Percentiles rank a stretch among this genome's conserved stretches.
Conservation (phyloP, 2,329 filamentous ascomycete genomes). For the Botryotinia convoluta region DNA sequence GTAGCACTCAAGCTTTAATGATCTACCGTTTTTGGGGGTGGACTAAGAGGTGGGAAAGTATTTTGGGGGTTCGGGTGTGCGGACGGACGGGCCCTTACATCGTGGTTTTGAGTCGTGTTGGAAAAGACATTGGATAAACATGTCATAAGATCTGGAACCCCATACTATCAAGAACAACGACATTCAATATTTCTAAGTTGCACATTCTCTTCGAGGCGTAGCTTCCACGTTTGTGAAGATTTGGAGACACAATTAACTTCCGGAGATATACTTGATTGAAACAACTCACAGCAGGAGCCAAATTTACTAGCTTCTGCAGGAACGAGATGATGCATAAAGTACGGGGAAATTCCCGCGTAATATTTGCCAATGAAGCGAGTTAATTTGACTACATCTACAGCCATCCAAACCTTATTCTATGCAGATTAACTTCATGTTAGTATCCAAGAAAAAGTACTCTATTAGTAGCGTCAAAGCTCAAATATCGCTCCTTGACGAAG, state of each 20-base stretch:
- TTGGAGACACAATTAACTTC: not conserved
- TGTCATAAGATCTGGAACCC: not conserved
- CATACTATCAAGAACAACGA: not conserved
- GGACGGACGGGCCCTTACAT: not conserved
- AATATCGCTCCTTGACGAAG: not conserved
- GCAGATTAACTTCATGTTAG: not conserved
- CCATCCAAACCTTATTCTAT: not conserved
- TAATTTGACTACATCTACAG: not conserved
- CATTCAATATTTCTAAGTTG: not conserved
- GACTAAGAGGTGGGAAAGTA: not conserved
- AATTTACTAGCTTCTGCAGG: not conserved
- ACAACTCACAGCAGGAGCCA: not conserved
- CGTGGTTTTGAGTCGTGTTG: not conserved
- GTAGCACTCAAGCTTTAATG: not conserved
- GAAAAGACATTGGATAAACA: not conserved
- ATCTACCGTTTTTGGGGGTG: not conserved
- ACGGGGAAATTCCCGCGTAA: not conserved
- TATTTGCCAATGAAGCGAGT: not conserved
- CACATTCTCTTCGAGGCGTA: too few species aligned
- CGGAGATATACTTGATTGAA: not conserved
- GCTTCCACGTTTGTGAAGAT: not conserved
- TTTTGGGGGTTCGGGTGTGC: not conserved
- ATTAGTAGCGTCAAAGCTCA: not conserved
- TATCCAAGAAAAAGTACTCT: not conserved
- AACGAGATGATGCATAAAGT: not conserved